Evolutionary conservation across 2,329 filamentous ascomycete species (phyloP).

Genomic region (Aspergillus nomiae): DNA sequence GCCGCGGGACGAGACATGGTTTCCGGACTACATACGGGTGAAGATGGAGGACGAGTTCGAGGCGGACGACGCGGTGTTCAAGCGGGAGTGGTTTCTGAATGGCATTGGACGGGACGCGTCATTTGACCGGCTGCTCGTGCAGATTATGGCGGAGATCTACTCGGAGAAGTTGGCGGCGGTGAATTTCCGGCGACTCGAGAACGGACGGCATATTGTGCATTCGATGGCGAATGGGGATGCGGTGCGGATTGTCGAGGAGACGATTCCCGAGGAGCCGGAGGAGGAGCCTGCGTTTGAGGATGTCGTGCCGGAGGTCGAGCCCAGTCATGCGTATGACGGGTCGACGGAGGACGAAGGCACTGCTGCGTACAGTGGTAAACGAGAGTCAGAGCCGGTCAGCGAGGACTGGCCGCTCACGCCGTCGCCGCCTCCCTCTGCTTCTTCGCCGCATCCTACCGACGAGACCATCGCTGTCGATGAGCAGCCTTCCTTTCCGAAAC

Average conservation of each 20-base stretch:
- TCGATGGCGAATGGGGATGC: background rate
- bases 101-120: background rate
- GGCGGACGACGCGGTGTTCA: background rate
- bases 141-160: background rate
- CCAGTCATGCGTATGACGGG: background rate
- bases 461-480: background rate
- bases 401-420: background rate
- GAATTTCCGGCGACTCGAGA: background rate
- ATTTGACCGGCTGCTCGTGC: conserved; percentile 3
- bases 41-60: conserved; percentile 6
- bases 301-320: background rate
- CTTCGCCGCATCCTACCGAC: background rate
- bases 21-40: background rate
- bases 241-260: background rate
- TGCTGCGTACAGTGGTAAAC: background rate
- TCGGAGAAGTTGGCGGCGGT: conserved; percentile 1
- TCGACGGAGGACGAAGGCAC: background rate
- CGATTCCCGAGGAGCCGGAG: background rate
- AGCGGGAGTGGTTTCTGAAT: background rate
- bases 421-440: background rate
- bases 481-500: background rate
- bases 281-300: background rate
- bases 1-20: conserved; percentile 6
- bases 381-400: background rate
- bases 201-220: background rate